Conservation (phyloP, 352 stramenopile genomes). For the Pythium apleroticum region DNA sequence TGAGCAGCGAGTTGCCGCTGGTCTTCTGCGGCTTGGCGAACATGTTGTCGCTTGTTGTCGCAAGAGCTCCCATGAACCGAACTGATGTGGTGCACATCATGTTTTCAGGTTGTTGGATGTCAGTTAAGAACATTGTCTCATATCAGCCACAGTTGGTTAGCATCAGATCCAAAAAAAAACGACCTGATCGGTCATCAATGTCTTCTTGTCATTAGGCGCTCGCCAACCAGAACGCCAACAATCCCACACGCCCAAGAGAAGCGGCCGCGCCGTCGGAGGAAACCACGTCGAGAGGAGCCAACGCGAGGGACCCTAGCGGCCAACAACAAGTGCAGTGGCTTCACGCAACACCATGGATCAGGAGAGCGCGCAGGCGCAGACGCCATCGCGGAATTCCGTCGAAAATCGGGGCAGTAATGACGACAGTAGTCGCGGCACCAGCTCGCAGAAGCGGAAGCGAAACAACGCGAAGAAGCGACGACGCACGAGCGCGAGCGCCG, state of each 20-base stretch:
- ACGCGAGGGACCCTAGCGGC: not conserved
- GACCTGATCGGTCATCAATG: not conserved
- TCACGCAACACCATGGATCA: not conserved
- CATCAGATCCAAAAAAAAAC: conserved; percentile 1
- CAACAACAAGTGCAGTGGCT: not conserved
- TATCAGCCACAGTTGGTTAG: not conserved
- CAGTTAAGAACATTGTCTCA: not conserved
- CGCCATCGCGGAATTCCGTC: not conserved
- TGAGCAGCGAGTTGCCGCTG: conserved; percentile 78
- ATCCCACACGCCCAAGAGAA: conserved; percentile 1
- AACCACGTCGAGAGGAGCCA: not conserved
- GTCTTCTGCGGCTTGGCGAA: conserved; percentile 79
- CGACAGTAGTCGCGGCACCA: not conserved
- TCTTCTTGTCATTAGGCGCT: conserved; percentile 4
- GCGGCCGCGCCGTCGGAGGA: not conserved
- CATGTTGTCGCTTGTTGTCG: conserved; percentile 45
- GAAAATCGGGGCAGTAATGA: not conserved
- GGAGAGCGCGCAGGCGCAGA: not conserved
- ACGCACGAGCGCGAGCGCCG: not conserved
- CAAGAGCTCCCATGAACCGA: no score
- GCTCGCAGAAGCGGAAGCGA: conserved; percentile 27
- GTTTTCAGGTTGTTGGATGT: not conserved
- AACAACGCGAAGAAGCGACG: conserved; percentile 21
- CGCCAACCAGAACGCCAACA: conserved; percentile 6
- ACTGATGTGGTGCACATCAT: not conserved